Evolutionary conservation across 371 early-diverging fungal species (phyloP), one percentile per base, ranked within the genome.

Genomic region (Zychaea mexicana): DNA sequence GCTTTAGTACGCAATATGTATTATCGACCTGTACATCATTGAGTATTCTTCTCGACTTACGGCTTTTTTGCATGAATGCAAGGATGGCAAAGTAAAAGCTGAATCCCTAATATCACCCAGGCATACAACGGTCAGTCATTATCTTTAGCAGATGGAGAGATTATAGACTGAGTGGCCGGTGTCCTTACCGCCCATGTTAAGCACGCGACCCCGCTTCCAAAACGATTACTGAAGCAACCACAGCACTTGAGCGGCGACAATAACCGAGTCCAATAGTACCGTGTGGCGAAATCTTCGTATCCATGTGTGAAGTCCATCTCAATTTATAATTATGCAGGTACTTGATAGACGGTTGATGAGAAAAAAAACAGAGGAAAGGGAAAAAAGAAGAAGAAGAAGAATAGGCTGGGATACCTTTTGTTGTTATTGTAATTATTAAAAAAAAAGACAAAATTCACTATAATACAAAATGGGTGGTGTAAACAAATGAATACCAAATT

Each of bases 71-170:
- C 68, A 68, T 70, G 39, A 74, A 74, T 7, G 71, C 66, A 12
- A 71, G 54, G 5, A 68, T 60, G 31, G 71, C 74, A 68, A 74
- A 74, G 32, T 74, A 74, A 61, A 71, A 68, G 47, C 74, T 71
- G 27, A 71, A 56, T 6, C 64, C 74, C 74, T 74, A 17, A 52
- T 49, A 36, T 36, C 2, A 36, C 15, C 10, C 15, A 10, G 15
- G 36, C n/a, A n/a, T n/a, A n/a, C n/a, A n/a, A n/a, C n/a, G n/a
- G n/a, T n/a, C n/a, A n/a, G n/a, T n/a, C n/a, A n/a, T n/a, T n/a
- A n/a, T n/a, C n/a, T n/a, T n/a, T n/a, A n/a, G n/a, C n/a, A n/a
- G n/a, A n/a, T n/a, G n/a, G n/a, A n/a, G n/a, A n/a, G n/a, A n/a
- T n/a, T n/a, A n/a, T n/a, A n/a, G n/a, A n/a, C n/a, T n/a, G n/a